Conservation (phyloP, 1,139 yeast genomes). For the Geotrichum restrictum region DNA sequence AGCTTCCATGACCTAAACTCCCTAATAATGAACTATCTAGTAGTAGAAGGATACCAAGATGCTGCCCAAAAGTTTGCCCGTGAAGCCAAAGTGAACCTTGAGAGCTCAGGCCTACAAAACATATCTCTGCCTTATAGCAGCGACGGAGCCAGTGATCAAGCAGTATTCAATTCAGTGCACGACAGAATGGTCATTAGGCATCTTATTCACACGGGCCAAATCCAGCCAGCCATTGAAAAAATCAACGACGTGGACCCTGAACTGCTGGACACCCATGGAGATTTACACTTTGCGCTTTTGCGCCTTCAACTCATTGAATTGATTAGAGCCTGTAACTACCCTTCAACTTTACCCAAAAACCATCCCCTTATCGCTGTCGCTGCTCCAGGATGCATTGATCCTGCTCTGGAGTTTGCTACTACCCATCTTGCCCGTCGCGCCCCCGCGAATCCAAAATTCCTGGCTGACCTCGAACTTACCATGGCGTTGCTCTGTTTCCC, state of each 20-base stretch:
- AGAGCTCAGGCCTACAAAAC: not conserved
- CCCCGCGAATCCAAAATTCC: constrained; percentile 34
- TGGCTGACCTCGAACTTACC: constrained; percentile 39
- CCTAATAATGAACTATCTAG: constrained; percentile 40
- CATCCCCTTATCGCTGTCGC: not conserved
- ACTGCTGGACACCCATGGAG: constrained; percentile 37
- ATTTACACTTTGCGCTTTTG: constrained; percentile 39
- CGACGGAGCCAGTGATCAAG: not conserved
- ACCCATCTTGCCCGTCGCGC: constrained; percentile 40
- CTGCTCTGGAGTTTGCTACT: constrained; percentile 41
- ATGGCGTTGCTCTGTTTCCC: constrained; percentile 45
- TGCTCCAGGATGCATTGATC: constrained; percentile 28
- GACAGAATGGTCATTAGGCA: constrained; percentile 37
- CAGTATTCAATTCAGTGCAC: constrained; percentile 25
- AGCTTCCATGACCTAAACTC: constrained; percentile 35
- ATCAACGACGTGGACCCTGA: constrained; percentile 42
- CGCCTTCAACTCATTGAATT: constrained; percentile 42
- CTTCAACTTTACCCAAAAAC: constrained; percentile 21
- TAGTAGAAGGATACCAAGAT: constrained; percentile 41
- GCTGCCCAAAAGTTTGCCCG: constrained; percentile 40
- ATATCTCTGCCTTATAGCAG: not conserved
- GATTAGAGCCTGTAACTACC: constrained; percentile 33
- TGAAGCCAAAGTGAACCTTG: constrained; percentile 36
- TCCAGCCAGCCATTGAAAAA: constrained; percentile 39
- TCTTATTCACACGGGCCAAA: constrained; percentile 37